Evolutionary conservation across 345 rosid species (phyloP).

Genomic region (Eutrema heterophyllum): DNA sequence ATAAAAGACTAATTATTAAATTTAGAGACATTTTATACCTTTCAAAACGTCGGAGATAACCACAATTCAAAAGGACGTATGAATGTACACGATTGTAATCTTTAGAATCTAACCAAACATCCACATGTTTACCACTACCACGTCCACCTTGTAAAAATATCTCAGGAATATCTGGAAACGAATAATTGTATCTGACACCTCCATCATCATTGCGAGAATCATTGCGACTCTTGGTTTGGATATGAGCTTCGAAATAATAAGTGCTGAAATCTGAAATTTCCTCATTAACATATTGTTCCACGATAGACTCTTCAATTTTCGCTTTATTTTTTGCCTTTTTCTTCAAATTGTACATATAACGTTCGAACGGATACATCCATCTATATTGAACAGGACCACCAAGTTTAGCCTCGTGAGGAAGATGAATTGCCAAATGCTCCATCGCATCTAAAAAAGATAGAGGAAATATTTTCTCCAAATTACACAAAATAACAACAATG

Average conservation of each 20-base stretch:
- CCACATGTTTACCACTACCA: not conserved
- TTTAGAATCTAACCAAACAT: not conserved
- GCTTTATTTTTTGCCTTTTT: not conserved
- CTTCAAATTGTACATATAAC: too few species aligned
- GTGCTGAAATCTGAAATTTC: not conserved
- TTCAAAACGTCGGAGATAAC: not conserved
- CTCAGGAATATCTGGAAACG: not conserved
- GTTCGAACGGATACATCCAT: not conserved
- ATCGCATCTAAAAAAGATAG: not conserved
- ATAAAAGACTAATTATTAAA: not conserved
- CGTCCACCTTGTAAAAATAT: not conserved
- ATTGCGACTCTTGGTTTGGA: too few species aligned
- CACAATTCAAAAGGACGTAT: not conserved
- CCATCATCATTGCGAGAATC: too few species aligned
- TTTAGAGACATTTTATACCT: not conserved
- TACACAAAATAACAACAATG: not conserved
- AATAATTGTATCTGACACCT: too few species aligned
- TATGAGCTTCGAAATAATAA: not conserved
- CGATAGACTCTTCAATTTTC: not conserved
- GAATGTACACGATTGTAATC: not conserved
- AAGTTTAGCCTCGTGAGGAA: not conserved
- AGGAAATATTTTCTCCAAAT: not conserved
- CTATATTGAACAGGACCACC: not conserved
- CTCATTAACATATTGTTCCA: not conserved
- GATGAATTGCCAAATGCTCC: not conserved